Evolutionary conservation across 306 rosid genomes (phyloP), one percentile per base, ranked within the genome.

Genomic region (Chamaecrista fasciculata): DNA sequence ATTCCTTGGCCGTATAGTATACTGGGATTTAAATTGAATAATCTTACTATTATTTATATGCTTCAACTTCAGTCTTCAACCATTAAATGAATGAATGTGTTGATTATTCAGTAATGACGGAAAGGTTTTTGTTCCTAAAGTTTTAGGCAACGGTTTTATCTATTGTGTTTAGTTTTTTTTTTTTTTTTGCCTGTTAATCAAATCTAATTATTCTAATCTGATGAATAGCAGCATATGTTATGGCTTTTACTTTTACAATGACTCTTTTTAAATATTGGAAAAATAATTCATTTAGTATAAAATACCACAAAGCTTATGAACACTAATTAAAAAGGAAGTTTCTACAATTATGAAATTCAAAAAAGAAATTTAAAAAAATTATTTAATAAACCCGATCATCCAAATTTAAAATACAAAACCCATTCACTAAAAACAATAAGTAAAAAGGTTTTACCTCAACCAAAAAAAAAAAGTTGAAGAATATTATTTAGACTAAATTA

Each of bases 1-100:
- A 58, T 49, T 10, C 74, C 29, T 57, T 73, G 68, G 71, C 79
- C n/a, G 4, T 24, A 55, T 49, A 11, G 66, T n/a, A n/a, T n/a
- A 53, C 49, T 42, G 46, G 43, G 26, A 33, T 33, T 58, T 31
- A 4, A 15, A 7, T 16, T 15, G 7, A 16, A 4, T 44, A 47
- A 18, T 37, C 10, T 7, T 7, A 7, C 10, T 0, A 46, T 47
- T 47, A 18, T 47, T n/a, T 16, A 21, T 46, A 46, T 18, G 52
- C 52, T 16, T 2, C 46, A 40, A 40, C n/a, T n/a, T n/a, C n/a
- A n/a, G n/a, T n/a, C n/a, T n/a, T 33, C 36, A 15, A 44, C 20
- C 24, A 47, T 6, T n/a, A 44, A 44, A 1, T 44, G 4, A 44
- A 44, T 2, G 11, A 10, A 11, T 40, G 3, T 12, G 16, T 2